Conservation (phyloP, 352 stramenopile species). For the Labyrinthula sp. region DNA sequence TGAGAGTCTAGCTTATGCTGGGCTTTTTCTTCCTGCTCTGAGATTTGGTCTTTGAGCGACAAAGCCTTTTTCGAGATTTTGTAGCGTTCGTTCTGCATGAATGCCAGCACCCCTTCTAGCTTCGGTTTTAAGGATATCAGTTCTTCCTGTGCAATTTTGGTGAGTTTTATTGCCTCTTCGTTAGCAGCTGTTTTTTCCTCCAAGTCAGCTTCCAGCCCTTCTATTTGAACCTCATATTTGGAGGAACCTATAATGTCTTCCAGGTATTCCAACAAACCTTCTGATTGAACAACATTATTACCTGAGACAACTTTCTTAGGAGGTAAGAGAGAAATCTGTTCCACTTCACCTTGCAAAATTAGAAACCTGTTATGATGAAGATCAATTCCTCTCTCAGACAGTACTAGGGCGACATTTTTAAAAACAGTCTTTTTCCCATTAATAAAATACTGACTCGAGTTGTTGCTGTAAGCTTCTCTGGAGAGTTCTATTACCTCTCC, state of each 20-base stretch:
- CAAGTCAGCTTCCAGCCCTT: no score
- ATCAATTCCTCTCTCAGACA: conserved; percentile 85
- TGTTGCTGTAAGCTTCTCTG: conserved; percentile 69
- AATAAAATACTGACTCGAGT: conserved; percentile 88
- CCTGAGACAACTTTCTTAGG: conserved; percentile 57
- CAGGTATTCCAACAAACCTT: conserved; percentile 95
- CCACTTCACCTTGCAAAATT: conserved; percentile 87
- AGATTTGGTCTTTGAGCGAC: neutral
- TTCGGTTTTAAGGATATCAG: no score
- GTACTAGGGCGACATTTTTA: conserved; percentile 71
- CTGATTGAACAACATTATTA: conserved; percentile 55
- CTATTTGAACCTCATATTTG: conserved; percentile 82
- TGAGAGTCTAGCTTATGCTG: neutral
- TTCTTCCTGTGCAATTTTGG: no score
- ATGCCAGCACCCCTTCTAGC: no score
- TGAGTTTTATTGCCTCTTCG: conserved; percentile 2
- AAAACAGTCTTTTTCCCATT: conserved; percentile 74
- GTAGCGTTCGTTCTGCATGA: no score
- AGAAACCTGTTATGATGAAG: conserved; percentile 98
- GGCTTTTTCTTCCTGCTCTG: no score
- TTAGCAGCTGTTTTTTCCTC: neutral
- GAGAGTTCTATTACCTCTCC: conserved; percentile 70
- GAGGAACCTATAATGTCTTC: conserved; percentile 99
- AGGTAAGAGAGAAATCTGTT: conserved; percentile 99
- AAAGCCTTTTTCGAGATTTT: neutral